Conservation (phyloP, 352 stramenopile species). For the Pythium brachiatum region DNA sequence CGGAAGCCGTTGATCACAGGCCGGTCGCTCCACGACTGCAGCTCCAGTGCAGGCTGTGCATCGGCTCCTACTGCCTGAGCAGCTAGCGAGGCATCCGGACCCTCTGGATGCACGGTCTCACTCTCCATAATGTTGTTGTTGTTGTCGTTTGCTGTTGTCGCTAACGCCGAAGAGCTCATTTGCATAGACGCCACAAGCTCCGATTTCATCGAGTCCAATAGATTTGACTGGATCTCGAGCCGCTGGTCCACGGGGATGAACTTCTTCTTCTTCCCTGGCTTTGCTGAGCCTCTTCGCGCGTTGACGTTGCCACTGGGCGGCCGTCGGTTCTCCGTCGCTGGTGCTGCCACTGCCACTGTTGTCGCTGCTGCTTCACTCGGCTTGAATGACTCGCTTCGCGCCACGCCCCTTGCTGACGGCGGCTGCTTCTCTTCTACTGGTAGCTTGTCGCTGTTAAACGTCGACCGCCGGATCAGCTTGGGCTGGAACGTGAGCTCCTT, state of each 20-base stretch:
- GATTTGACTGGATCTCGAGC: constrained; percentile 58
- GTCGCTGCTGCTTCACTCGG: constrained; percentile 7
- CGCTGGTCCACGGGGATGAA: constrained; percentile 37
- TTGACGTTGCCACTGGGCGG: constrained; percentile 31
- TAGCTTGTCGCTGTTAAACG: constrained; percentile 44
- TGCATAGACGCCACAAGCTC: constrained; percentile 58
- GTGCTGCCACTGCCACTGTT: neutral
- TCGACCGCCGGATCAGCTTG: constrained; percentile 71
- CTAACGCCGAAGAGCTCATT: neutral
- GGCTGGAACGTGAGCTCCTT: constrained; percentile 83
- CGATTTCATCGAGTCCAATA: constrained; percentile 67
- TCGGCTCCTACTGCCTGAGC: constrained; percentile 12
- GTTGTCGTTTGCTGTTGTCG: neutral
- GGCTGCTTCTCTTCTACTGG: constrained; percentile 14
- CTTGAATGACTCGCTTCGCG: constrained; percentile 14
- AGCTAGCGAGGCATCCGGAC: constrained; percentile 10
- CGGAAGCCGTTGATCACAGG: constrained; percentile 48
- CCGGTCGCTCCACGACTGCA: constrained; percentile 51
- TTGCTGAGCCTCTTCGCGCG: constrained; percentile 34
- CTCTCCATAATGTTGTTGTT: neutral
- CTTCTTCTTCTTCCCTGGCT: constrained; percentile 33
- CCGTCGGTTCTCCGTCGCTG: constrained; percentile 14
- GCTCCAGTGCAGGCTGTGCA: constrained; percentile 5
- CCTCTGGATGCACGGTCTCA: neutral
- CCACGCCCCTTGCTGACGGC: constrained; percentile 8